Conservation (phyloP, 441 rosid species). For the Gossypium gossypioides region DNA sequence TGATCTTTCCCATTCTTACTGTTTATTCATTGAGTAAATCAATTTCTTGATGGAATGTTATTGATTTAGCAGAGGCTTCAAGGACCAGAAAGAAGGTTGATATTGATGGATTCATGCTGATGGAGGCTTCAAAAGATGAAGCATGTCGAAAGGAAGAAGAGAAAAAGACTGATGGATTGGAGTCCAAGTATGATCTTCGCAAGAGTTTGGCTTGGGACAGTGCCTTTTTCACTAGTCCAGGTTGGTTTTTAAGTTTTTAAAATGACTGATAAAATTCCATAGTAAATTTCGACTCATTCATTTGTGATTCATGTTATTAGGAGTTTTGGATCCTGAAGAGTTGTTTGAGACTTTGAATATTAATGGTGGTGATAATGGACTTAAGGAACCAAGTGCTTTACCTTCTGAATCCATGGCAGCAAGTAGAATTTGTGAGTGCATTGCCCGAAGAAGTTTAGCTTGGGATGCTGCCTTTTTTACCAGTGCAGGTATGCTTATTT, state of each 20-base stretch:
- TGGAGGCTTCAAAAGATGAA: slow-evolving; percentile 1
- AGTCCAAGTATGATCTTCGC: slow-evolving; percentile 31
- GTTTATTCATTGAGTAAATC: not conserved
- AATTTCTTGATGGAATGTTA: not conserved
- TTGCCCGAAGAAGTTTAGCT: slow-evolving; percentile 54
- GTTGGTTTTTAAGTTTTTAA: slow-evolving; percentile 17
- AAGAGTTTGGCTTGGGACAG: slow-evolving; percentile 72
- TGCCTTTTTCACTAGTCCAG: slow-evolving; percentile 64
- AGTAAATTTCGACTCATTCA: not conserved
- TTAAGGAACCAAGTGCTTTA: slow-evolving; percentile 9
- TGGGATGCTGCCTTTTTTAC: slow-evolving; percentile 62
- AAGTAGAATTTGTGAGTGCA: slow-evolving; percentile 14
- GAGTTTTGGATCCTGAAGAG: slow-evolving; percentile 62
- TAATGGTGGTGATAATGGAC: slow-evolving; percentile 22
- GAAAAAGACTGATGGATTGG: not conserved
- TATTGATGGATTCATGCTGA: slow-evolving; percentile 19
- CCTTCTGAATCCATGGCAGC: slow-evolving; percentile 15
- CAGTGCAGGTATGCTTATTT: slow-evolving; percentile 34
- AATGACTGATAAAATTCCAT: not conserved
- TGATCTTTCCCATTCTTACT: not conserved
- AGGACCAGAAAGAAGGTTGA: slow-evolving; percentile 32
- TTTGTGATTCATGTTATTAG: slow-evolving; percentile 17
- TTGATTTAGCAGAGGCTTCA: slow-evolving; percentile 13
- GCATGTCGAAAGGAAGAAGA: not conserved
- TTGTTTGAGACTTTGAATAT: slow-evolving; percentile 37